Conservation (phyloP, 176 grass and related monocot species). For the barley (Hordeum vulgare) region DNA sequence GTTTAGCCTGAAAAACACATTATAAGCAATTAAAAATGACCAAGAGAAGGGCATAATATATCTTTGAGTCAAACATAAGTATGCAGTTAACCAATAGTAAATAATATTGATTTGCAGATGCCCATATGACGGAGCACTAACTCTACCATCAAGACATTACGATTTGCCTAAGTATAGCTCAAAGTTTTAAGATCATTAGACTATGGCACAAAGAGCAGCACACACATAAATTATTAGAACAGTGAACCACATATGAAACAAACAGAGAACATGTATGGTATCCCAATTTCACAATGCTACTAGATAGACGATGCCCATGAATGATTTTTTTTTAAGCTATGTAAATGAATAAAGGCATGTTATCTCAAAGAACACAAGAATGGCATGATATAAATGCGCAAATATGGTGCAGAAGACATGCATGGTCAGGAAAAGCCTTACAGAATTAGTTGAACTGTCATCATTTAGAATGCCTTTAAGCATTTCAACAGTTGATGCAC, state of each 20-base stretch:
- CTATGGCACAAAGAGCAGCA: neutral
- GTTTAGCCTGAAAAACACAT: neutral
- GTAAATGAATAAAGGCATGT: neutral
- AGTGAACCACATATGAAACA: neutral
- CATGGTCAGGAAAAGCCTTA: neutral
- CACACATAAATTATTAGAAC: neutral
- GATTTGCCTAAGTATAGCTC: neutral
- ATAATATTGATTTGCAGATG: neutral
- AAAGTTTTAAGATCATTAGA: neutral
- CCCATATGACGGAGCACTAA: neutral
- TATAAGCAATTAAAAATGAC: neutral
- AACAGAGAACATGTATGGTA: neutral
- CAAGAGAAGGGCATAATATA: neutral
- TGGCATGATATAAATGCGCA: neutral
- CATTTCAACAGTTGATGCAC: conserved; percentile 13
- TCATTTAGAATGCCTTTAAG: conserved; percentile 9
- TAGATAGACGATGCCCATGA: neutral
- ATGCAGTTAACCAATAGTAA: neutral
- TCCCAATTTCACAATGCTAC: neutral
- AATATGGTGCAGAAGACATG: neutral
- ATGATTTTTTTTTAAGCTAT: neutral
- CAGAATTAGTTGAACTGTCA: conserved; percentile 6
- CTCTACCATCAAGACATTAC: neutral
- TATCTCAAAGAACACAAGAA: neutral
- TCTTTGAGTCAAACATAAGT: neutral